phyloP scores from a whole-genome alignment of 257 asterid genomes.

The Verbascum thapsus region DNA sequence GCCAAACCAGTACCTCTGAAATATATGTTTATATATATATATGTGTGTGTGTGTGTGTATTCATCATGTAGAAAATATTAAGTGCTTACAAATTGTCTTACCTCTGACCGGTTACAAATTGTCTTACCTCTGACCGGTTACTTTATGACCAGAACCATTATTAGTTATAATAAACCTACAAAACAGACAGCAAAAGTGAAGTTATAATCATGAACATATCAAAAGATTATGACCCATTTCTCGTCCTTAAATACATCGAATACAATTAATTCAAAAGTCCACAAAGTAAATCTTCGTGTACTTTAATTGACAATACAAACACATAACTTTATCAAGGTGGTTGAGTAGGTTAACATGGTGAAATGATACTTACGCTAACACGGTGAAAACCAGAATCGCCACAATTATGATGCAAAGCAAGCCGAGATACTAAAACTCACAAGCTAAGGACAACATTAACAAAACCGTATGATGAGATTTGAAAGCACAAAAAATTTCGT shows the following conservation, averaged over 20 bases:
- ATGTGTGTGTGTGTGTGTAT: too few species aligned
- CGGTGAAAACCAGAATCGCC: constrained; percentile 92
- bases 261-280: too few species aligned
- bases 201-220: constrained; percentile 2
- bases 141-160: constrained; percentile 82
- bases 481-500: constrained; percentile 10
- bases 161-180: constrained; percentile 88
- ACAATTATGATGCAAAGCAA: constrained; percentile 75
- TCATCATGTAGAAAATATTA: too few species aligned
- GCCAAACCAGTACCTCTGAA: not conserved
- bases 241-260: too few species aligned
- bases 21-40: not conserved
- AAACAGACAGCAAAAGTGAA: constrained; percentile 18
- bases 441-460: constrained; percentile 53
- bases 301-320: too few species aligned
- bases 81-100: constrained; percentile 25
- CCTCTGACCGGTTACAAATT: constrained; percentile 68
- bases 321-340: too few species aligned
- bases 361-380: constrained; percentile 87
- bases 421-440: constrained; percentile 63
- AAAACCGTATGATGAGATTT: constrained; percentile 16
- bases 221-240: too few species aligned
- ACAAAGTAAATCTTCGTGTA: too few species aligned
- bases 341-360: too few species aligned
- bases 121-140: constrained; percentile 71